Percentiles rank a stretch among this genome's conserved stretches.
Conservation (phyloP, 2,329 filamentous ascomycete genomes). For the Trichoderma semiorbis region DNA sequence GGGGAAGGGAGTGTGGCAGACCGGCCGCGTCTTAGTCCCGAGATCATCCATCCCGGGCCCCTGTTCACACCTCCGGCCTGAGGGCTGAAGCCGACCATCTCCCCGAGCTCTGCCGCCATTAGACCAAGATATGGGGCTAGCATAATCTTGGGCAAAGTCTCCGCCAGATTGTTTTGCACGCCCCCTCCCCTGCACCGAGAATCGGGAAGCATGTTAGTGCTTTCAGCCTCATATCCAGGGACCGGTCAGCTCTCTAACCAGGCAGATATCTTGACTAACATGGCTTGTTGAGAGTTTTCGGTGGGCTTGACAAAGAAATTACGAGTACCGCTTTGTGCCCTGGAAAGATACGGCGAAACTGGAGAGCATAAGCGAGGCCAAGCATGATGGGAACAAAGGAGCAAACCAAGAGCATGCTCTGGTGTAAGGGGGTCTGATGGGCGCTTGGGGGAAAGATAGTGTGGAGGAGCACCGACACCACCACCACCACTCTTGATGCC, state of each 20-base stretch:
- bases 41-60: not conserved
- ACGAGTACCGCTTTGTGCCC: not conserved
- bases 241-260: not conserved
- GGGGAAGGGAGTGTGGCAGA: not conserved
- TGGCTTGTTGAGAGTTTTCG: not conserved
- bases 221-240: slow-evolving; percentile 7
- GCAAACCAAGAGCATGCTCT: not conserved
- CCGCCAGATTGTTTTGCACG: not conserved
- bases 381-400: too few relatives aligned
- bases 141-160: not conserved
- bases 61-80: not conserved
- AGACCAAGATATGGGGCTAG: not conserved
- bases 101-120: not conserved
- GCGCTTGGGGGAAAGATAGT: not conserved
- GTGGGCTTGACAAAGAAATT: not conserved
- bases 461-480: not conserved
- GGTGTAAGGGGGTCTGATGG: not conserved
- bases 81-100: not conserved
- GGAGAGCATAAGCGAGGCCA: not conserved
- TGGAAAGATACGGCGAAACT: not conserved
- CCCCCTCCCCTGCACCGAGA: not conserved
- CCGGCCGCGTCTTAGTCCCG: not conserved
- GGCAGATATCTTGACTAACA: not conserved
- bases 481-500: not conserved
- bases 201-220: not conserved